Evolutionary conservation across 192 early-diverging fungal species (phyloP), one percentile per base, ranked within the genome.

Genomic region (Backusella parvicylindrica): DNA sequence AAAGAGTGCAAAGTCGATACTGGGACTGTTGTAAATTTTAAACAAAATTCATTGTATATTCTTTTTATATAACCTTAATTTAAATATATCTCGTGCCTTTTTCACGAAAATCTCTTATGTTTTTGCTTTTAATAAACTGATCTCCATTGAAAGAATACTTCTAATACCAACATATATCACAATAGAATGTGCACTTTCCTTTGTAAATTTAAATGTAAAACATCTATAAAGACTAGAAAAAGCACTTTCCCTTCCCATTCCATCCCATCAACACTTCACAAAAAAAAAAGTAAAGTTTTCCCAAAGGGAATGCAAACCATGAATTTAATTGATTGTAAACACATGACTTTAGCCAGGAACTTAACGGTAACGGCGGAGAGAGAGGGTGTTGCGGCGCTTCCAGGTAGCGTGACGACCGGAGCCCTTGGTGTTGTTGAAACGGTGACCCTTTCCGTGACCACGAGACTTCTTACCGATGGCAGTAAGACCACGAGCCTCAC

Each of bases 401-500:
- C 96, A 99, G 90, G 84, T 92, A 87, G 95, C 92, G 86, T 87
- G 86, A 83, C 97, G 94, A 80, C 95, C 95, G 81, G 94, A 95
- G 85, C 97, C 97, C 47, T 88, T 91, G 87, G 94, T 95, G 90
- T 99, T 97, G 95, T 98, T 95, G 94, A 85, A 96, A 64, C 89
- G 81, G 86, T 98, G 96, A 72, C 97, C 97, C 93, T 99, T 99
- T 76, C 91, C 95, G 75, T 95, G 86, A 83, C 97, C 96, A 81
- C 97, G 94, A 92, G 91, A 95, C 94, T 99, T 97, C 92, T 94
- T 95, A 81, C 95, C 96, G 78, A 92, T 92, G 73, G 96, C 86
- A 77, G 97, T 99, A 78, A 99, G 93, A 85, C 95, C 97, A 89
- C 97, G 96, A 70, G 92, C 87, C 83, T 99, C 97, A 86, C 97